Conservation (phyloP, 371 early-diverging fungal genomes). For the Mitosporidium daphniae region DNA sequence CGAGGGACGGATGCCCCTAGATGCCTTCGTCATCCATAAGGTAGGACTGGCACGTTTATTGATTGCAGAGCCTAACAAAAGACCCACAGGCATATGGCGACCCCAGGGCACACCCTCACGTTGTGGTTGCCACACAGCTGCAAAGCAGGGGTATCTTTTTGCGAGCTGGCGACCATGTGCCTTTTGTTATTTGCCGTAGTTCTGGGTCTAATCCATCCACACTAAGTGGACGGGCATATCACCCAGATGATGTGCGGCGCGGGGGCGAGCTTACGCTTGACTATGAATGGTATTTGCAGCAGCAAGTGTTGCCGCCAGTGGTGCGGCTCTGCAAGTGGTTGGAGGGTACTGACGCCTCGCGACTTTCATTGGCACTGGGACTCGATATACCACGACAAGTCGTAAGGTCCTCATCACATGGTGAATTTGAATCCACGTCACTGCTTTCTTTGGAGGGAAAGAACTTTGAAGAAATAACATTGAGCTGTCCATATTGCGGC, state of each 20-base stretch:
- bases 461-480: constrained; percentile 2
- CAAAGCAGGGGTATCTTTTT: constrained; percentile 23
- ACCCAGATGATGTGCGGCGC: constrained; percentile 63
- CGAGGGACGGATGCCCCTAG: constrained; percentile 20
- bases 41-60: constrained; percentile 7
- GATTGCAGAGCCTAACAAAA: constrained; percentile 33
- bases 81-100: constrained; percentile 61
- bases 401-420: constrained; percentile 29
- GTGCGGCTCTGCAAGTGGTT: constrained; percentile 47
- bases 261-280: constrained; percentile 18
- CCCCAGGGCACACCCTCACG: constrained; percentile 60
- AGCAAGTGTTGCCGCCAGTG: constrained; percentile 84
- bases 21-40: constrained; percentile 70
- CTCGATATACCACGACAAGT: constrained; percentile 2
- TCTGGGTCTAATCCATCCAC: constrained; percentile 8
- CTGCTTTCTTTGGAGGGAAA: constrained; percentile 2
- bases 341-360: constrained; percentile 33
- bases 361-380: constrained; percentile 49
- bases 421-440: constrained; percentile 1
- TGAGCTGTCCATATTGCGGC: constrained; percentile 1
- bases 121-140: constrained; percentile 62
- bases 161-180: constrained; percentile 58
- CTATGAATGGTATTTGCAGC: constrained; percentile 69
- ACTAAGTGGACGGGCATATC: constrained; percentile 39
- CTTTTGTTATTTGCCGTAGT: constrained; percentile 59